phyloP scores from a whole-genome alignment of 2,329 filamentous ascomycete species.

The Tolypocladium capitatum region DNA sequence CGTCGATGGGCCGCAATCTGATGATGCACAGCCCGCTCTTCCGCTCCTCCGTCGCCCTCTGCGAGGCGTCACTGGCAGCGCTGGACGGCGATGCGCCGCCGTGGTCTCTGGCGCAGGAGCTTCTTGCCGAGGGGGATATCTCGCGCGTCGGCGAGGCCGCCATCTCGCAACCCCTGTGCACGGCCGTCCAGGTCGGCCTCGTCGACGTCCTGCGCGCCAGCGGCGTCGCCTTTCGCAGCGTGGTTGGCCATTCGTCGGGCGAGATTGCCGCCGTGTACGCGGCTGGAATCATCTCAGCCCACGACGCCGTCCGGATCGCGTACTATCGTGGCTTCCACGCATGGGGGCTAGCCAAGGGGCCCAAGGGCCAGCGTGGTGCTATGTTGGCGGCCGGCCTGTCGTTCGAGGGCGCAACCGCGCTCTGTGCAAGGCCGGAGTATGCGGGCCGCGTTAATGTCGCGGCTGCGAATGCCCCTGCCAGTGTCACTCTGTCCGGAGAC shows the following conservation, averaged over 20 bases:
- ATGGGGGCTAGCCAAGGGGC: not conserved
- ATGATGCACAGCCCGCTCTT: constrained; percentile 6
- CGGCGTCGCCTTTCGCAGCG: constrained; percentile 17
- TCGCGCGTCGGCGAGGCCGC: constrained; percentile 1
- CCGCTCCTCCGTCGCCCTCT: not conserved
- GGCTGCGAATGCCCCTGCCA: constrained; percentile 4
- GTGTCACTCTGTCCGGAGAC: not conserved
- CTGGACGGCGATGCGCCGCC: constrained; percentile 2
- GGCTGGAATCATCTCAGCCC: constrained; percentile 4
- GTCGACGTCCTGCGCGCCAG: constrained; percentile 18
- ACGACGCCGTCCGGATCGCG: constrained; percentile 6
- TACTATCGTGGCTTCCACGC: constrained; percentile 9
- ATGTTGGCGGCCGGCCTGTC: constrained; percentile 11
- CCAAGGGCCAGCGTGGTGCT: constrained; percentile 5
- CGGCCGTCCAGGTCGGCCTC: constrained; percentile 21
- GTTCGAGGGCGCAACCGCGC: constrained; percentile 1
- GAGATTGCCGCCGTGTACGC: constrained; percentile 18
- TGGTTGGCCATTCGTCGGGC: constrained; percentile 23
- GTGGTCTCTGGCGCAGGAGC: constrained; percentile 1
- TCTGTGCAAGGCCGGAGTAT: not conserved
- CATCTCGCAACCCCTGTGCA: constrained; percentile 15
- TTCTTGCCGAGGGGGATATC: not conserved
- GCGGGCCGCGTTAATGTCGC: constrained; percentile 8
- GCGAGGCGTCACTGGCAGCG: not conserved
- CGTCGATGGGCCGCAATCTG: constrained; percentile 15